Conservation (phyloP, 2,329 filamentous ascomycete genomes). For the Waltergamsia citrina region DNA sequence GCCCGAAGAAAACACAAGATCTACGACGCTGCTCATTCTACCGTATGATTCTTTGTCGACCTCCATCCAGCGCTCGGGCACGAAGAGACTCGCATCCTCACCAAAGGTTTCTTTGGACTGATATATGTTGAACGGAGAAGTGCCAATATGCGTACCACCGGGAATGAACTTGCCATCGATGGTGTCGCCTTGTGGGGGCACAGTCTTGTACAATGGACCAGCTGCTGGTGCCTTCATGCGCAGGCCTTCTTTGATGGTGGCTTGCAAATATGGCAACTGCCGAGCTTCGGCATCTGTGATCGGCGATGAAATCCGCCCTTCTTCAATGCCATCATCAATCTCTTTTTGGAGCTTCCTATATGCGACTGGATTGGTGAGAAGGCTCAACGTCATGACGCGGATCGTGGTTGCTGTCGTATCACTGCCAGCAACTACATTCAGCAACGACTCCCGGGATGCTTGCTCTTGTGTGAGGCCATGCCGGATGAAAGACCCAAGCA, state of each 20-base stretch:
- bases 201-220: conserved; percentile 25
- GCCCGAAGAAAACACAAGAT: conserved; percentile 33
- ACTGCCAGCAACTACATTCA: conserved; percentile 23
- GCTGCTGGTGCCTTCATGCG: conserved; percentile 26
- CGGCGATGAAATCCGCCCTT: conserved; percentile 15
- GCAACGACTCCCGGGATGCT: conserved; percentile 19
- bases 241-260: conserved; percentile 39
- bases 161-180: conserved; percentile 29
- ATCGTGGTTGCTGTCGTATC: conserved; percentile 40
- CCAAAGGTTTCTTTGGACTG: conserved; percentile 25
- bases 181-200: conserved; percentile 17
- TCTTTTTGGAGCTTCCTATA: conserved; percentile 29
- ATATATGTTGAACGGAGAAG: conserved; percentile 29
- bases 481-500: conserved; percentile 31
- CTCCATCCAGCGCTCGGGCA: conserved; percentile 40
- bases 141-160: conserved; percentile 33
- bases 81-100: conserved; percentile 28
- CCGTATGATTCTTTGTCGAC: conserved; percentile 18
- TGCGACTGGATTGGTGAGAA: conserved; percentile 39
- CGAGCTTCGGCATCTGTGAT: conserved; percentile 22
- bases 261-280: conserved; percentile 31
- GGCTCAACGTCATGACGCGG: conserved; percentile 39
- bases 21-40: conserved; percentile 25
- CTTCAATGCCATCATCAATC: conserved; percentile 15
- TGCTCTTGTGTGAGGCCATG: conserved; percentile 21